Evolutionary conservation across 2,329 filamentous ascomycete genomes (phyloP), one percentile per base, ranked within the genome.

Genomic region (Fusarium sp.): DNA sequence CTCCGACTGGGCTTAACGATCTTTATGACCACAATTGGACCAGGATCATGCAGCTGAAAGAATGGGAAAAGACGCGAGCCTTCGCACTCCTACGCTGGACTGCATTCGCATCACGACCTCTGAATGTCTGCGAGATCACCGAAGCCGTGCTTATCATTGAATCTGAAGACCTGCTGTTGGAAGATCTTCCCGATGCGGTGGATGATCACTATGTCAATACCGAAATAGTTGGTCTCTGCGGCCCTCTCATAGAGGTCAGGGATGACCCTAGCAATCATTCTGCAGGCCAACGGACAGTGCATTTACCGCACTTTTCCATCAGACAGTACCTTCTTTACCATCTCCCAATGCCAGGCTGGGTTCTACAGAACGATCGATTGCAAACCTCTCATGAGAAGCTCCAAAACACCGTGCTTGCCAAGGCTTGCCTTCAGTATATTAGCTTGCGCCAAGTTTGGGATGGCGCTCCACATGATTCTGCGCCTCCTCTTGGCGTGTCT

Each of bases 1-100:
- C 78, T 1, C 80, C 81, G 3, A 54, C 66, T 9, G 78, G 76
- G 6, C 77, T 83, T 1, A 64, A 76, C 4, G 33, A 54, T 9
- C 56, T 81, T 0, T 83, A 83, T 43, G 73, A 81, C 23, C 71
- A 74, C 18, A 78, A 79, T 18, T 82, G 79, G 79, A 49, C 67
- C 18, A 76, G 60, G 33, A 80, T 83, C 4, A 40, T 21, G 2
- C 9, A 54, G 5, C 60, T 76, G 1, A 56, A 28, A n/a, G 64
- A 77, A 1, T 38, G 2, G 73, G 78, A 32, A 2, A 75, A 64
- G 47, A n/a, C 53, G 6, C 76, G 82, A 1, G 80, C 79, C n/a
- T 65, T 82, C 13, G 60, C 72, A 2, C 73, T 84, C 4, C 64
- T 84, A 9, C 78, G 75, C n/a, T 82, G 79, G 80, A 66, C 74